A percentile compares a stretch with the other conserved stretches of the same genome.
These are phyloP conservation scores for Suhomyces taliae DNA, from an alignment of 1,139 yeast genomes.

Conservation along the genomic window DNA sequence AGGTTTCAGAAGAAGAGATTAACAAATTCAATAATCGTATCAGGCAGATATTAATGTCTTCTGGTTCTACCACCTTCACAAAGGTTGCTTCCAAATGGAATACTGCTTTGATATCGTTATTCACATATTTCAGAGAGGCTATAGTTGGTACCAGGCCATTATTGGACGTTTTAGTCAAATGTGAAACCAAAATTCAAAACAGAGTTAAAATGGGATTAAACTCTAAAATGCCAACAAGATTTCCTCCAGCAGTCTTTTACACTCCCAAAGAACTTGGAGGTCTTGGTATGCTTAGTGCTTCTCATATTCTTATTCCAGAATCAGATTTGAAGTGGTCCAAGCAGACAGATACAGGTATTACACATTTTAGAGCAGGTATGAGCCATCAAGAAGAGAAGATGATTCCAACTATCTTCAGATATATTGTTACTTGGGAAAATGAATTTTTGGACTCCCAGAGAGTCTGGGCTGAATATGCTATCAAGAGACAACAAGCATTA, in stretches of 20 bases:
- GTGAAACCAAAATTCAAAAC: slow-evolving; percentile 93
- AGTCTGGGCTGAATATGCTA: slow-evolving; percentile 97
- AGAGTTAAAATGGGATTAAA: slow-evolving; percentile 93
- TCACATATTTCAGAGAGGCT: slow-evolving; percentile 92
- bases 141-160: slow-evolving; percentile 79
- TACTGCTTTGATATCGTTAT: slow-evolving; percentile 81
- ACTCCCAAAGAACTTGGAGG: slow-evolving; percentile 98
- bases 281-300: slow-evolving; percentile 95
- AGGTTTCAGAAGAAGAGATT: slow-evolving; percentile 80
- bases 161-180: slow-evolving; percentile 78
- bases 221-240: slow-evolving; percentile 97
- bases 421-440: slow-evolving; percentile 94
- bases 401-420: slow-evolving; percentile 92
- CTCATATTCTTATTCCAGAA: slow-evolving; percentile 92
- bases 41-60: slow-evolving; percentile 88
- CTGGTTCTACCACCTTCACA: slow-evolving; percentile 94
- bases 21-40: slow-evolving; percentile 80
- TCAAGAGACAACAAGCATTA: slow-evolving; percentile 83
- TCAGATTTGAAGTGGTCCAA: slow-evolving; percentile 89
- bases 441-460: slow-evolving; percentile 92
- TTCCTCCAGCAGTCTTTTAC: slow-evolving; percentile 98
- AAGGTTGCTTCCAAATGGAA: slow-evolving; percentile 97
- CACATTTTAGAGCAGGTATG: slow-evolving; percentile 95
- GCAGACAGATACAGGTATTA: slow-evolving; percentile 92
- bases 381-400: slow-evolving; percentile 73